Evolutionary conservation across 2,329 filamentous ascomycete genomes (phyloP), one percentile per base, ranked within the genome.

Genomic region (Penicillium paneum): DNA sequence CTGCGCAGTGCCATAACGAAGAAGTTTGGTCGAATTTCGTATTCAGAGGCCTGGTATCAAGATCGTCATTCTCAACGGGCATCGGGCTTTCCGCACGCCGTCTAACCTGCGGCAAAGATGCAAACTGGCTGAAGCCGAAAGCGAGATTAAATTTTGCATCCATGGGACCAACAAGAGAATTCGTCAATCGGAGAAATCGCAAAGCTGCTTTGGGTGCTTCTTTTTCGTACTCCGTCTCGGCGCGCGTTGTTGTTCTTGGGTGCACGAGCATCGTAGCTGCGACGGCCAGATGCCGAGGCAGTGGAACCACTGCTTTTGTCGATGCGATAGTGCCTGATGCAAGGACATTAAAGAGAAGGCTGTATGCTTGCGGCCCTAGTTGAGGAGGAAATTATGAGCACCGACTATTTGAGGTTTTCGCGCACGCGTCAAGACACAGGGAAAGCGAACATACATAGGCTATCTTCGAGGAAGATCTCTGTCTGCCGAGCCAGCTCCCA

Each of bases 211-310:
- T 81, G 2, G 90, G 79, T 10, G 89, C 83, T 45, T 85, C 79
- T 49, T 81, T 73, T 50, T 84, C 82, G 19, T 88, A 85, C 12
- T 75, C 66, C 8, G 84, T 82, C 28, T 81, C 79, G 3, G 87
- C 82, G 46, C 89, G 85, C 3, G 87, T 94, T 1, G 92, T 97
- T 60, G 89, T 83, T 24, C 78, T 76, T 0, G 93, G 93, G 66
- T 96, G 91, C 13, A 94, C 82, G n/a, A 87, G 74, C n/a, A 97
- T 78, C 1, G 90, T 94, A 40, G 81, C 84, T n/a, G 91, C 81
- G 8, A 97, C 78, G 8, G 89, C 86, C 24, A 97, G 78, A 60
- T 93, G 86, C 53, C 84, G 82, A 0, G 88, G 80, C 2, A 88
- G 83, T 1, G 93, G 89, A 17, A 91, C 74, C 54, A 82, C 82